phyloP scores from a whole-genome alignment of 169 alveolate genomes.

The Plasmodium reichenowi region DNA sequence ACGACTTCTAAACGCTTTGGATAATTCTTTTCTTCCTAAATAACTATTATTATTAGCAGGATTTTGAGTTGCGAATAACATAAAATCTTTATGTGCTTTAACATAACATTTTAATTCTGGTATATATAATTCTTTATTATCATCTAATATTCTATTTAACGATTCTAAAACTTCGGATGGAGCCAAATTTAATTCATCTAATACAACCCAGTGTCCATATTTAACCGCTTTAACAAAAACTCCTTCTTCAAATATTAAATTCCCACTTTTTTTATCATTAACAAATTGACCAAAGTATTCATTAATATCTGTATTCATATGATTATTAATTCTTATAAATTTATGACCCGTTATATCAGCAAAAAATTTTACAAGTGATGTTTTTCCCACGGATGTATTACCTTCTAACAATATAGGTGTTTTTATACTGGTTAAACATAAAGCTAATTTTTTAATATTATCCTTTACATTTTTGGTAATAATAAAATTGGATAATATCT shows the following conservation, averaged over 20 bases:
- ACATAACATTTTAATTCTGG: constrained; percentile 96
- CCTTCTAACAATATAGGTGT: constrained; percentile 99
- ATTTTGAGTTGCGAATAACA: constrained; percentile 99
- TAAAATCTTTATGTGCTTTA: constrained; percentile 97
- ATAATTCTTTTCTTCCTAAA: constrained; percentile 98
- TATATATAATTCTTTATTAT: constrained; percentile 97
- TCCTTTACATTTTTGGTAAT: constrained; percentile 91
- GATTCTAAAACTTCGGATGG: constrained; percentile 99
- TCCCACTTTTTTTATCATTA: constrained; percentile 90
- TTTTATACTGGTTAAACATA: constrained; percentile 94
- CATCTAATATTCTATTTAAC: constrained; percentile 98
- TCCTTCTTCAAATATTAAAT: constrained; percentile 97
- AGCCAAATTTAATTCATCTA: constrained; percentile 99
- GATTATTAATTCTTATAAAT: constrained; percentile 98
- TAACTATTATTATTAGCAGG: constrained; percentile 98
- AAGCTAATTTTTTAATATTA: constrained; percentile 92
- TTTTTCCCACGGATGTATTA: constrained; percentile 99
- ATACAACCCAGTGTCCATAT: constrained; percentile 98
- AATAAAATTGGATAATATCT: constrained; percentile 85
- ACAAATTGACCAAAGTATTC: constrained; percentile 99
- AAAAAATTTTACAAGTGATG: constrained; percentile 96
- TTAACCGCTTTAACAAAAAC: constrained; percentile 97
- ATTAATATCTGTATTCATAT: constrained; percentile 98
- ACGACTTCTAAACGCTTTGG: constrained; percentile 98
- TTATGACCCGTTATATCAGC: constrained; percentile 95